Evolutionary conservation across 108 stramenopile species (phyloP), one percentile per base, ranked within the genome.

Genomic region (Cyclotella sp.): DNA sequence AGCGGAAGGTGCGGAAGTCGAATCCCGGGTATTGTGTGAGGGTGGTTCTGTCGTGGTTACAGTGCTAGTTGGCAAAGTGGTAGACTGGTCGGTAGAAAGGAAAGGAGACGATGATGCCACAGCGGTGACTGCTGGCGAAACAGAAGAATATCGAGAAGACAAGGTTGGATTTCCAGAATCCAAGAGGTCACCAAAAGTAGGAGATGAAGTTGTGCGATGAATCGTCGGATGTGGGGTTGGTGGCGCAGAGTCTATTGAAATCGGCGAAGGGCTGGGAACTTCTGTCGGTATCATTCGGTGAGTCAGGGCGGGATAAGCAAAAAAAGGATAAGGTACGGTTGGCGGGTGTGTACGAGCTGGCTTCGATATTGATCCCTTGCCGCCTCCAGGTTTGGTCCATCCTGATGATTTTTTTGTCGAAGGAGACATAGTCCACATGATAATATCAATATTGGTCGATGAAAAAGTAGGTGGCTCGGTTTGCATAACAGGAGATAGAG

Each of bases 331-430:
- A 45, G 22, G 26, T 65, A 21, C 46, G 26, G 64, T 65, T 22
- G 64, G 64, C 1, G 64, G 24, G 45, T 65, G 43, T 16, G 64
- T 47, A 6, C 45, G 44, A 47, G 10, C 46, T 34, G 64, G 64
- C 45, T 24, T 65, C 0, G 64, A 45, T 10, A 65, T 24, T 5
- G 44, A 26, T 7, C 64, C 64, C 12, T 65, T 65, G 6, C 64
- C 64, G 1, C 64, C 45, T 21, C 64, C 64, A 47, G 64, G 64
- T 34, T 65, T 65, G 7, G 13, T 34, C 34, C 34, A 34, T 34
- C 34, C 34, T 34, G 34, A 21, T 18, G 15, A 65, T 34, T 45
- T 45, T 47, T 26, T 47, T 65, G 64, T 47, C 0, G 64, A 18
- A 7, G 64, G 64, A 34, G 64, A 65, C 45, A 58, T 28, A 1